A percentile compares a stretch with the other conserved stretches of the same genome.
These are phyloP conservation scores for Aspergillus nidulans DNA, from an alignment of 495 filamentous ascomycete species.

Conservation along the genomic window DNA sequence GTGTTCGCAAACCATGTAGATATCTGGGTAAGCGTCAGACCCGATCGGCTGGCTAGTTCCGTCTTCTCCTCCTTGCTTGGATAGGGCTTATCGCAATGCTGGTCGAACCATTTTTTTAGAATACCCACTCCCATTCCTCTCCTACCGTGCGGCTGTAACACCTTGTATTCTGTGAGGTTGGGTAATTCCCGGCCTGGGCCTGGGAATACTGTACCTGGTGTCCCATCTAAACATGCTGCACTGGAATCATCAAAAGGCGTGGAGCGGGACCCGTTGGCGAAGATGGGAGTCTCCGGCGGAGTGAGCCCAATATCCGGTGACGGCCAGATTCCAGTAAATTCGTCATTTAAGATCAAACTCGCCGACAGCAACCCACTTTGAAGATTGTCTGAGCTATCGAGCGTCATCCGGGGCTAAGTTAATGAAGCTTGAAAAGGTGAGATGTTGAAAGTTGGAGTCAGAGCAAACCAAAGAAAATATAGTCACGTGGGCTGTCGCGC, in stretches of 20 bases:
- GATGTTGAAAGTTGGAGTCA: neutral
- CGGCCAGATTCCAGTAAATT: neutral
- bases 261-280: neutral
- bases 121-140: constrained; percentile 5
- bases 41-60: constrained; percentile 13
- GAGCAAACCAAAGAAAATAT: no score
- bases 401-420: neutral
- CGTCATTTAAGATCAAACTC: neutral
- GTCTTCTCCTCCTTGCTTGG: constrained; percentile 19
- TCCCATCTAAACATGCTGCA: no score
- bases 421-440: neutral
- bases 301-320: neutral
- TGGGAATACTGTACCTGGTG: no score
- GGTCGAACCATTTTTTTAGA: constrained; percentile 20
- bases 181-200: no score
- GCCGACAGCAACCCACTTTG: neutral
- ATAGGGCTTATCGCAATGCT: constrained; percentile 33
- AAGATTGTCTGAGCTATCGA: neutral
- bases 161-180: neutral
- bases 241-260: neutral
- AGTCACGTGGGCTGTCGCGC: no score
- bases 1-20: constrained; percentile 28
- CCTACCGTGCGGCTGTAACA: neutral
- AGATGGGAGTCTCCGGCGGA: neutral
- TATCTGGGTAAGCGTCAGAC: constrained; percentile 19